Base-by-base conservation (phyloP, 2,329 filamentous ascomycete genomes). In the Ceratocystis ficicola region DNA sequence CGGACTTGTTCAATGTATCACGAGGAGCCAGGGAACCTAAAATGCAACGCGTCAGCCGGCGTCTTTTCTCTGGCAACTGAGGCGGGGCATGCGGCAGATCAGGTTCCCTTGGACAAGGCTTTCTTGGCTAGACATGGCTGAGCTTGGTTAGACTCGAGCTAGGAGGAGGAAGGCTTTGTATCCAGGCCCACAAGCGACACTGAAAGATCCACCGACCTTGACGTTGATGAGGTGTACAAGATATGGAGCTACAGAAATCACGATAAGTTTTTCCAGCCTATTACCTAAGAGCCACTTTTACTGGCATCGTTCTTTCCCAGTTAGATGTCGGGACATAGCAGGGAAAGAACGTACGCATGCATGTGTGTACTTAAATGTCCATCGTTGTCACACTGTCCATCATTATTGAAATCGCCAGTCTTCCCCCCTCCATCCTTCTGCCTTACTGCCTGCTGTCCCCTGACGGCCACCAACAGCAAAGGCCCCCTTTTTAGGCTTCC, bases 11-110 rank as follows among this genome's bases (percentile, higher is more conserved):
- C 7, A 52, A 8, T 32, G n/a, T 59, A 32, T 57, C 52, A 57
- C 52, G 28, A 57, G 15, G 52, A 36, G 25, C 17, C 28, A 32
- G 52, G 52, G 52, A 6, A 57, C 22, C 28, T 32, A 32, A 32
- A 59, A 59, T 59, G 28, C 7, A 59, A 59, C 52, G 52, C 52
- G 52, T 59, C 52, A 59, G 52, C 15, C 25, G 52, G 25, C 25
- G 32, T 17, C 17, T 36, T 6, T 32, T 59, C 15, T 32, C 4
- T 32, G 17, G 10, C 17, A 28, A 3, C 32, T 30, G 52, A 6
- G 6, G 52, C 52, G 28, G 52, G 52, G 52, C 52, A 32, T 59
- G 32, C 25, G 32, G 52, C 17, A 30, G 52, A 30, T 17, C 28
- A 22, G 52, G 28, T 2, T n/a, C 25, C 28, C 52, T 5, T 5